Evolutionary conservation across 257 asterid genomes (phyloP).

Genomic region (Ligustrum vulgare): DNA sequence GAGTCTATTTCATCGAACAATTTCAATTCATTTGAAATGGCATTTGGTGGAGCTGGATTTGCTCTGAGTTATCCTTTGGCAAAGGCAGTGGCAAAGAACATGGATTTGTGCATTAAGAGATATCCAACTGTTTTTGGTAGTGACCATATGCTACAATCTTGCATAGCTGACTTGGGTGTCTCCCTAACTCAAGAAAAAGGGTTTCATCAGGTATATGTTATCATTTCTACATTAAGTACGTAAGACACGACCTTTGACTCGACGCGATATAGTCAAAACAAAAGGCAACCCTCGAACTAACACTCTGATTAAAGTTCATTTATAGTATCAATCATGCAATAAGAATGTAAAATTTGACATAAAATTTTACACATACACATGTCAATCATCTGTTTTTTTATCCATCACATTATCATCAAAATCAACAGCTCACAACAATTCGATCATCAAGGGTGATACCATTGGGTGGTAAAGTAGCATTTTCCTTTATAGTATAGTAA

Average conservation of each 20-base stretch:
- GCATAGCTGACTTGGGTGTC: slow-evolving; percentile 55
- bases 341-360: too few relatives aligned
- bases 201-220: slow-evolving; percentile 40
- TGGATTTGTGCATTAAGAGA: slow-evolving; percentile 47
- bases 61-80: slow-evolving; percentile 56
- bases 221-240: neutral
- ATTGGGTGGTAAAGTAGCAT: too few relatives aligned
- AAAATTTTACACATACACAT: too few relatives aligned
- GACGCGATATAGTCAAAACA: too few relatives aligned
- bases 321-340: too few relatives aligned
- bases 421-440: too few relatives aligned
- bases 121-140: slow-evolving; percentile 40
- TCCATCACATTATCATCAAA: too few relatives aligned
- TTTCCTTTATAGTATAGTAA: neutral
- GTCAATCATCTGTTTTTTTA: too few relatives aligned
- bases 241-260: neutral
- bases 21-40: slow-evolving; percentile 48
- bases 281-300: too few relatives aligned
- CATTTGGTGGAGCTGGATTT: slow-evolving; percentile 52
- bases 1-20: slow-evolving; percentile 40
- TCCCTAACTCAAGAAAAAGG: slow-evolving; percentile 46
- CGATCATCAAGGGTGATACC: too few relatives aligned
- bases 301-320: too few relatives aligned
- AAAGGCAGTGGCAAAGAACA: slow-evolving; percentile 46
- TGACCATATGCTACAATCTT: slow-evolving; percentile 45